Conservation (phyloP, 2,329 filamentous ascomycete genomes). For the Cercospora sesami region DNA sequence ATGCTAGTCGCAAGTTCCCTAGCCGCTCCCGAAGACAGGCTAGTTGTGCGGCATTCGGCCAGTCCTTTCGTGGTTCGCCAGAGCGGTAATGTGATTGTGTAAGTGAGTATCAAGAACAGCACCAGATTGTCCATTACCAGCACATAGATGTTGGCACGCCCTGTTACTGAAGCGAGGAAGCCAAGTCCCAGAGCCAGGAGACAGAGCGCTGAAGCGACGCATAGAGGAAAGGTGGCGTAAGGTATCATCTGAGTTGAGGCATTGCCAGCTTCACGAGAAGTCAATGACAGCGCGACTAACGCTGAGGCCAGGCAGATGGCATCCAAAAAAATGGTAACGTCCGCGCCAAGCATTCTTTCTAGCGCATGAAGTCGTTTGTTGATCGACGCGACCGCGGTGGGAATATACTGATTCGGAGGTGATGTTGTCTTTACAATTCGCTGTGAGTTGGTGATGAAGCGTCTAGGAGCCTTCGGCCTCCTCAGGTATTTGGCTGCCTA, state of each 20-base stretch:
- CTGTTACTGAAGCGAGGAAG: not conserved
- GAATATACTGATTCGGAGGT: not conserved
- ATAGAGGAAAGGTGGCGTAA: not conserved
- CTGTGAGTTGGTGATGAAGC: not conserved
- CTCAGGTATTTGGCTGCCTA: not conserved
- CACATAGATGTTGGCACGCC: not conserved
- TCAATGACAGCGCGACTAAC: not conserved
- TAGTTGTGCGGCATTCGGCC: not conserved
- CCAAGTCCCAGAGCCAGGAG: not conserved
- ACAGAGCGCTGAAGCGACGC: not conserved
- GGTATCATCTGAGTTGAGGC: not conserved
- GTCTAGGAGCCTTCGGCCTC: not conserved
- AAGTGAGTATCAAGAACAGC: not conserved
- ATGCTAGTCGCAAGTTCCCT: not conserved
- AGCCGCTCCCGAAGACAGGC: not conserved
- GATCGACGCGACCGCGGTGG: no score
- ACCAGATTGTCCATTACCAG: not conserved
- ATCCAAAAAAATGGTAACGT: no score
- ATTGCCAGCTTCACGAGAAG: not conserved
- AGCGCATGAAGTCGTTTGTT: no score
- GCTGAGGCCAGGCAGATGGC: not conserved
- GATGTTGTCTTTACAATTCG: not conserved
- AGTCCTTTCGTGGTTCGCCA: not conserved
- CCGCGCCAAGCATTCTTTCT: no score
- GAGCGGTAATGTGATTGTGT: not conserved